A percentile compares a stretch with the other conserved stretches of the same genome.
These are phyloP conservation scores for Spencermartinsiella ligniputridi DNA, from an alignment of 1,139 yeast genomes.

Conservation along the genomic window DNA sequence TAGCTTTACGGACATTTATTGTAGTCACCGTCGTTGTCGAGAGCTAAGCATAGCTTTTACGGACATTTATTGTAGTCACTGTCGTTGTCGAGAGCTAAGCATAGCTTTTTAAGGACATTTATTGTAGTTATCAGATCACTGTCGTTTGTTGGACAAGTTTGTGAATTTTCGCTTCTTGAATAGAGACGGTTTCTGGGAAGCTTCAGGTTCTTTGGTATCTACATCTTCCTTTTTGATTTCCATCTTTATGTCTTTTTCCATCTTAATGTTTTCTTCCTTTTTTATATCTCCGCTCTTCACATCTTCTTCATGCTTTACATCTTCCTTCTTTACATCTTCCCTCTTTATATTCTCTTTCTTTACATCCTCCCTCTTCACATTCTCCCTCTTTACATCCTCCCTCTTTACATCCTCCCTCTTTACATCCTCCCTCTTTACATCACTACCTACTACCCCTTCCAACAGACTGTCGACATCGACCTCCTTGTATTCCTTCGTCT, in stretches of 20 bases:
- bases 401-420: background rate
- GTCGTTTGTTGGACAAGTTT: background rate
- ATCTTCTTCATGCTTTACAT: background rate
- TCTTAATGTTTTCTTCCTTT: background rate
- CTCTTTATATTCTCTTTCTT: background rate
- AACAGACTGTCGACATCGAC: background rate
- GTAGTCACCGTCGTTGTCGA: no score
- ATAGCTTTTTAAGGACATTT: no score
- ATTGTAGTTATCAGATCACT: no score
- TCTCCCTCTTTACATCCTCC: background rate
- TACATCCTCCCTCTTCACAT: background rate
- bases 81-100: no score
- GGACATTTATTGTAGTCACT: no score
- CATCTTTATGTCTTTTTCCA: background rate
- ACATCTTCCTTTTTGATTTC: background rate
- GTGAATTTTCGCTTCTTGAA: conserved; percentile 24
- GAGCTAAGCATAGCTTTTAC: no score
- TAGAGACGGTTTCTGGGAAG: conserved; percentile 12
- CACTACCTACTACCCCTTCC: background rate
- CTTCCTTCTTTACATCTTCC: background rate
- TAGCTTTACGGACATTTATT: no score
- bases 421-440: background rate
- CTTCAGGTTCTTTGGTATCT: conserved; percentile 4
- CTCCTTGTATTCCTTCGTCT: background rate
- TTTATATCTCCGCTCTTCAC: background rate